These are phyloP conservation scores for Cytospora paraplurivora DNA, from an alignment of 2,329 filamentous ascomycete species.

Conservation along the genomic window DNA sequence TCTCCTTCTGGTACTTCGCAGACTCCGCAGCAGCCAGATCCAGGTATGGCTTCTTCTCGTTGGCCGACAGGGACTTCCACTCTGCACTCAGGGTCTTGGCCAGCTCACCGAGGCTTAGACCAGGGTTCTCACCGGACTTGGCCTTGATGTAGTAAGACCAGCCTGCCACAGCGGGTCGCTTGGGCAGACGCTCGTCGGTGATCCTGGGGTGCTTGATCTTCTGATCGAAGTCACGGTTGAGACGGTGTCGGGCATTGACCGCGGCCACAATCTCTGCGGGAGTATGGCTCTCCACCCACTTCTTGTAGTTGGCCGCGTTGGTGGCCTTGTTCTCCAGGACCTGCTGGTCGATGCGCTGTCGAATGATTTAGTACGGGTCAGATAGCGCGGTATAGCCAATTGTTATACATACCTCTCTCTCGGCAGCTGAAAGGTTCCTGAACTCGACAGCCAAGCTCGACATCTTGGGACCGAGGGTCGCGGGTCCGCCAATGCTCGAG, in stretches of 20 bases:
- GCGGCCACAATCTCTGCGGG: conserved; percentile 46
- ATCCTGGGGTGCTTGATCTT: conserved; percentile 37
- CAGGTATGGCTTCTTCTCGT: conserved; percentile 43
- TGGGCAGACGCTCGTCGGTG: conserved; percentile 52
- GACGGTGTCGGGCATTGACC: conserved; percentile 49
- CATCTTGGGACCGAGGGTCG: conserved; percentile 32
- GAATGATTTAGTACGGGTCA: neutral
- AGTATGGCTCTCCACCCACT: conserved; percentile 51
- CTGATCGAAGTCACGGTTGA: conserved; percentile 42
- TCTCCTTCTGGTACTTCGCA: conserved; percentile 39
- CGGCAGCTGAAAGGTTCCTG: conserved; percentile 43
- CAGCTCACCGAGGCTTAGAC: conserved; percentile 27
- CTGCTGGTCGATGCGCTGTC: conserved; percentile 41
- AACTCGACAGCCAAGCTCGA: conserved; percentile 38
- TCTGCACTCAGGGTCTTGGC: conserved; percentile 36
- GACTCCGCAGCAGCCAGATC: conserved; percentile 37
- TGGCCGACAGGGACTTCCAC: conserved; percentile 47
- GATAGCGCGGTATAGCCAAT: neutral
- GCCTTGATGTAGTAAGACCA: conserved; percentile 45
- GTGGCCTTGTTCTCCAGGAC: conserved; percentile 44
- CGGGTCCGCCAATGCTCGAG: conserved; percentile 1
- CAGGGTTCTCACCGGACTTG: conserved; percentile 36
- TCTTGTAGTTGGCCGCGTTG: conserved; percentile 45
- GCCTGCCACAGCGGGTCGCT: conserved; percentile 36
- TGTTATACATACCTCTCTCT: conserved; percentile 46